Evolutionary conservation across 106 monocot species (phyloP).

Genomic region (Dioscorea zingiberensis): DNA sequence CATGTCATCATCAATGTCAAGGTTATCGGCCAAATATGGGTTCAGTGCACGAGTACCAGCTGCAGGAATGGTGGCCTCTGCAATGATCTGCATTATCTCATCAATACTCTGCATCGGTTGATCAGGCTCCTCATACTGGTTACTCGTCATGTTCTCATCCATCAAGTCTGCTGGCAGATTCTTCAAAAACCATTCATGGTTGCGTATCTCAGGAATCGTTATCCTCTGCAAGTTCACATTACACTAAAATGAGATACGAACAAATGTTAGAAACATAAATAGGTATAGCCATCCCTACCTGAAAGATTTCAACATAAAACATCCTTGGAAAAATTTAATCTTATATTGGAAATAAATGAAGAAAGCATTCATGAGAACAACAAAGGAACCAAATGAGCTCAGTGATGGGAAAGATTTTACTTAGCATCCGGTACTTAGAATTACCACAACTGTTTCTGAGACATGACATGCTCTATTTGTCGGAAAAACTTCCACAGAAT

Average conservation of each 20-base stretch:
- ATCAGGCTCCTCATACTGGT: slow-evolving; percentile 59
- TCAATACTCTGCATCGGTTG: slow-evolving; percentile 50
- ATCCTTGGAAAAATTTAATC: too few species aligned
- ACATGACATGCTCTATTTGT: too few species aligned
- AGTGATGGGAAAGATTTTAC: too few species aligned
- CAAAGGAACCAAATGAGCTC: too few species aligned
- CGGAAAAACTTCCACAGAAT: too few species aligned
- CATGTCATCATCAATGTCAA: slow-evolving; percentile 73
- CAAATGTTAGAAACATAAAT: neutral
- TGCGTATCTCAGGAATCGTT: slow-evolving; percentile 66
- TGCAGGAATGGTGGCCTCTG: slow-evolving; percentile 75
- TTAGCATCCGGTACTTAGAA: too few species aligned
- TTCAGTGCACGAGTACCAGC: slow-evolving; percentile 39
- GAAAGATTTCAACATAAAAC: too few species aligned
- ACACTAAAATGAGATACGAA: neutral
- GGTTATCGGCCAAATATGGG: slow-evolving; percentile 31
- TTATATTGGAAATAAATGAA: too few species aligned
- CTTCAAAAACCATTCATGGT: slow-evolving; percentile 67
- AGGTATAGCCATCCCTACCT: neutral
- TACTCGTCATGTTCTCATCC: slow-evolving; percentile 46
- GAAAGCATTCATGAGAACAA: too few species aligned
- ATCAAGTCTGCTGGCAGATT: slow-evolving; percentile 69
- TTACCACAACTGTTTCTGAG: too few species aligned
- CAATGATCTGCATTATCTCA: slow-evolving; percentile 82
- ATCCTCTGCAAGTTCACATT: slow-evolving; percentile 41